Conservation (phyloP, 106 monocot species). For the Narthecium ossifragum region DNA sequence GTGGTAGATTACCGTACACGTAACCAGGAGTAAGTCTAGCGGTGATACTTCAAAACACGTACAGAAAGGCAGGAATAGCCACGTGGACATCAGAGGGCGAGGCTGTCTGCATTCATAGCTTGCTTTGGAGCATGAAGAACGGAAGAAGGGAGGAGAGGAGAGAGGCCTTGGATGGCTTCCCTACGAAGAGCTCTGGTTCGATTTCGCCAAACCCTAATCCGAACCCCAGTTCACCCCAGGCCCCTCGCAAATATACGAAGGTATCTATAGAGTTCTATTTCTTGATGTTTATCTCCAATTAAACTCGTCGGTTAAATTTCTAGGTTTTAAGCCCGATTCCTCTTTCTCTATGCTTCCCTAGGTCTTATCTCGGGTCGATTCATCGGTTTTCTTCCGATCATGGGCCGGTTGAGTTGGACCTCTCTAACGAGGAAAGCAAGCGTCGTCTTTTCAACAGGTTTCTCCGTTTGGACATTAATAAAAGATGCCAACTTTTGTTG, state of each 20-base stretch:
- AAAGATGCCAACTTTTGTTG: no score
- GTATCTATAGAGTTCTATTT: background rate
- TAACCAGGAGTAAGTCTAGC: no score
- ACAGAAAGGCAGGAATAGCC: no score
- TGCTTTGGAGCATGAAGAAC: no score
- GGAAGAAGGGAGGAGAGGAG: no score
- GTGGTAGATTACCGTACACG: no score
- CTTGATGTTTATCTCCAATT: background rate
- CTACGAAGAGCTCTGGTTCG: conserved; percentile 30
- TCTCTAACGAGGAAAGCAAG: conserved; percentile 66
- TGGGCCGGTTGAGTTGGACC: conserved; percentile 29
- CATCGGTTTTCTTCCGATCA: conserved; percentile 24
- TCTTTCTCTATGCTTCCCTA: background rate
- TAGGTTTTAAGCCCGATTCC: no score
- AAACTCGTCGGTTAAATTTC: no score
- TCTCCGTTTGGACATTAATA: no score
- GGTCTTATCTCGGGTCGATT: conserved; percentile 14
- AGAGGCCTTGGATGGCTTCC: conserved; percentile 26
- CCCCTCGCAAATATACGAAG: background rate
- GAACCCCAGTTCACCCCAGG: background rate
- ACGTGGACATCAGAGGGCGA: no score
- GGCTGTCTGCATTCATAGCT: no score
- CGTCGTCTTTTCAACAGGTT: conserved; percentile 81
- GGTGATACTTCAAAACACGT: no score
- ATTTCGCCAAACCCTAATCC: conserved; percentile 17